Base-by-base conservation (phyloP, 2,329 filamentous ascomycete genomes). In the Talaromyces sp. region DNA sequence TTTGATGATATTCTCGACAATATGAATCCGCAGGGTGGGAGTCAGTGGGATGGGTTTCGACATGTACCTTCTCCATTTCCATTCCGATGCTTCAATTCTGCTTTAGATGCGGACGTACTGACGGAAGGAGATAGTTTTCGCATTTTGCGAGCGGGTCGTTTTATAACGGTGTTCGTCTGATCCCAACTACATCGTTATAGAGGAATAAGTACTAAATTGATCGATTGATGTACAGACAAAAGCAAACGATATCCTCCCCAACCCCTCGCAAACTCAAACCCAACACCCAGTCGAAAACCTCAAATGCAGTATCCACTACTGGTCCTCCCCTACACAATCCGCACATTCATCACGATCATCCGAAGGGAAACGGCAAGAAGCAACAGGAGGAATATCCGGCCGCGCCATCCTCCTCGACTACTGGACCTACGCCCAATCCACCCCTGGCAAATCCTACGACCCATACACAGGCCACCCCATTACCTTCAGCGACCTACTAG, bases 401-500 rank as follows among this genome's bases (percentile, higher is more conserved):
- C 77, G 79, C 59, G 79, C 74, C 61, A 70, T 81, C 40, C 74
- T 81, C 15, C 73, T 81, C 19, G 79, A 81, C 69, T 81, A 80
- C 69, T 70, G 74, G 43, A 68, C 73, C 10, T 87, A 83, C 63
- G 80, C 84, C 10, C 79, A 83, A 59, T 79, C 79, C 8, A 82
- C 84, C 62, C 61, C 61, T 2, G 81, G 82, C 13, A 82, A 84
- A 31, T 67, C 75, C 4, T 86, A 83, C 67, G 79, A 85, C 68
- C 81, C 86, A 0, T 82, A 86, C 58, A 80, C 80, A 3, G 77
- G 80, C 0, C 79, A 87, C 70, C 79, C 81, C 31, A 88, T 89
- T 72, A 82, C 81, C 0, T 76, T 84, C 1, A 72, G 79, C 0
- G 83, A 88, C 0, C 80, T 92, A 0, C 83, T 85, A 62, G 80